Percentiles rank a stretch among this genome's conserved stretches.
Evolutionary conservation across 331 rosid genomes (phyloP).

Genomic region (Rosa hybrid): DNA sequence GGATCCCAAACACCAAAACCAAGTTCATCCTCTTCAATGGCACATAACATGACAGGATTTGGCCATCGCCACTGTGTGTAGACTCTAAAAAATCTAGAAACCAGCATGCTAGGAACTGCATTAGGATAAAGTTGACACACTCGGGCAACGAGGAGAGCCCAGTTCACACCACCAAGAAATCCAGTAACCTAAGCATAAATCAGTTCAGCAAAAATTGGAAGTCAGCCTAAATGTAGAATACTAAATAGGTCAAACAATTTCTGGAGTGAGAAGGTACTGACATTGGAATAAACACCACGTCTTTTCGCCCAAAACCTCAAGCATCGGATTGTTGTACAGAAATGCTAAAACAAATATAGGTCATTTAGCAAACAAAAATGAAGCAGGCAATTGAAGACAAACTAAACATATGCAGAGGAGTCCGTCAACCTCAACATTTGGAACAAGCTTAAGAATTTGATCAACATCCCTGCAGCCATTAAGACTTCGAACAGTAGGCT

Average conservation of each 20-base stretch:
- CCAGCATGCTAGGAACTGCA: constrained; percentile 89
- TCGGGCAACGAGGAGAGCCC: constrained; percentile 92
- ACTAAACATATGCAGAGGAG: constrained; percentile 3
- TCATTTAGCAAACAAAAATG: background rate
- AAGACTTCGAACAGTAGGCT: constrained; percentile 91
- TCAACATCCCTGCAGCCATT: constrained; percentile 97
- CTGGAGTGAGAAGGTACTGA: constrained; percentile 37
- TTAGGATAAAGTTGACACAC: constrained; percentile 92
- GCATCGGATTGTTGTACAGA: constrained; percentile 70
- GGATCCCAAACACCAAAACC: constrained; percentile 89
- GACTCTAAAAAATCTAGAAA: constrained; percentile 88
- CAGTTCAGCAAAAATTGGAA: constrained; percentile 18
- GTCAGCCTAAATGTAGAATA: background rate
- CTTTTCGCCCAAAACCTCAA: constrained; percentile 93
- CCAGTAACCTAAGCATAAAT: constrained; percentile 64
- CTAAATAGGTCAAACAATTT: background rate
- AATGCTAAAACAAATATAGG: constrained; percentile 51
- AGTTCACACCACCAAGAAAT: constrained; percentile 95
- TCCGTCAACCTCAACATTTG: constrained; percentile 66
- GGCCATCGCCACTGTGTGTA: constrained; percentile 99
- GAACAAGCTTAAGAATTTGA: constrained; percentile 86
- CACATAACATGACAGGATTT: constrained; percentile 89
- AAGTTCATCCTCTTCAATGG: constrained; percentile 78
- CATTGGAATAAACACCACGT: constrained; percentile 93
- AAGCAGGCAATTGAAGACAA: no score